phyloP scores from a whole-genome alignment of 2,329 filamentous ascomycete genomes.

The Cytospora piceae region DNA sequence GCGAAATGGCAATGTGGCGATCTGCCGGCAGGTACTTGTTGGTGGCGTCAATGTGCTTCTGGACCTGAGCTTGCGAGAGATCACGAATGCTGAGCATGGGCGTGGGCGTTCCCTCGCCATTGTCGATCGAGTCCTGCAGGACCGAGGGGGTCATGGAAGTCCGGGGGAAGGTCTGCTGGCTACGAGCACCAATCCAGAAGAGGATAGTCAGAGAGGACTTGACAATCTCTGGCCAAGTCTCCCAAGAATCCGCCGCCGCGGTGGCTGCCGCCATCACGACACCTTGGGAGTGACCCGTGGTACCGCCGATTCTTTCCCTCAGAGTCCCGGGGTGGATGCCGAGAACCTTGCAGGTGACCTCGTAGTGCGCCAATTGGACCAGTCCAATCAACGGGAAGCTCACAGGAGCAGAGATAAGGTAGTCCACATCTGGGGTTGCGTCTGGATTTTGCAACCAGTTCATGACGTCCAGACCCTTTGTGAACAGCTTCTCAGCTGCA shows the following conservation, averaged over 20 bases:
- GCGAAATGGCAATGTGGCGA: slow-evolving; percentile 90
- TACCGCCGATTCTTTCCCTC: slow-evolving; percentile 80
- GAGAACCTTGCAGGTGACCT: slow-evolving; percentile 88
- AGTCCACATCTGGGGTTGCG: slow-evolving; percentile 89
- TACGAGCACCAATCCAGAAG: slow-evolving; percentile 97
- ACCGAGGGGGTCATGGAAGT: slow-evolving; percentile 91
- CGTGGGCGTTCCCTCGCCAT: slow-evolving; percentile 92
- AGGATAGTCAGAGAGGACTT: slow-evolving; percentile 85
- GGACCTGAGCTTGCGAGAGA: slow-evolving; percentile 82
- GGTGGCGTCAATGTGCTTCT: slow-evolving; percentile 95
- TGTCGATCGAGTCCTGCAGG: slow-evolving; percentile 89
- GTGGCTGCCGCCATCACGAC: slow-evolving; percentile 92
- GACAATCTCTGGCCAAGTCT: slow-evolving; percentile 81
- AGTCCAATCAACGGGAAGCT: slow-evolving; percentile 95
- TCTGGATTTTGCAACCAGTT: slow-evolving; percentile 90
- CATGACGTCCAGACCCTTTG: slow-evolving; percentile 95
- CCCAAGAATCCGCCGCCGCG: slow-evolving; percentile 89
- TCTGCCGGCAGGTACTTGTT: slow-evolving; percentile 94
- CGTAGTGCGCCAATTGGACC: slow-evolving; percentile 94
- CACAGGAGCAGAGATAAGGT: slow-evolving; percentile 91
- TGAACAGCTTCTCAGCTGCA: slow-evolving; percentile 90
- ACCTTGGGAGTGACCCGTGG: slow-evolving; percentile 95
- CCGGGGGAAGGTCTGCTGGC: slow-evolving; percentile 94
- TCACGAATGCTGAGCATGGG: slow-evolving; percentile 98
- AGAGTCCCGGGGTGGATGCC: slow-evolving; percentile 89